Conservation (phyloP, 1,284 basidiomycete genomes). For the Irpex sp. region DNA sequence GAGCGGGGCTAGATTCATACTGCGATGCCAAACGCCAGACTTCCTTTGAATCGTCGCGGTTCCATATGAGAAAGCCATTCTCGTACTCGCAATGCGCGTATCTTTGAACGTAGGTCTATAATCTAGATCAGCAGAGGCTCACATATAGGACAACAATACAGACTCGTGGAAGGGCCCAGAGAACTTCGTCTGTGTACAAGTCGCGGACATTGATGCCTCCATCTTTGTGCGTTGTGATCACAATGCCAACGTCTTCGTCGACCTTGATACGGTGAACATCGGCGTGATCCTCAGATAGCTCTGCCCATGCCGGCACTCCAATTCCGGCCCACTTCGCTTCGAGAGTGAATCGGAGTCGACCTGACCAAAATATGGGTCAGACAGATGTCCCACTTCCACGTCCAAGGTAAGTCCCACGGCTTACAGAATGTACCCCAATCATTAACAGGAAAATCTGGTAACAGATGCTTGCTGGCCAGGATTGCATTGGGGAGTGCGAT, state of each 20-base stretch:
- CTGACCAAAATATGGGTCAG: constrained; percentile 28
- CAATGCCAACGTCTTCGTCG: constrained; percentile 53
- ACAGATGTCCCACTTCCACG: constrained; percentile 1
- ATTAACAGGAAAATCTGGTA: constrained; percentile 27
- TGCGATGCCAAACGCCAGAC: constrained; percentile 56
- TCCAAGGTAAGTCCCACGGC: constrained; percentile 18
- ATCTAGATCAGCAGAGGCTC: not conserved
- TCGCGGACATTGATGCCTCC: constrained; percentile 59
- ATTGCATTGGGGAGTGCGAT: constrained; percentile 29
- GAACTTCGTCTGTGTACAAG: constrained; percentile 38
- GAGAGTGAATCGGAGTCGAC: constrained; percentile 31
- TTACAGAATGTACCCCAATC: constrained; percentile 61
- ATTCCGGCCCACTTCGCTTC: constrained; percentile 55
- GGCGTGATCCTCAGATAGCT: constrained; percentile 31
- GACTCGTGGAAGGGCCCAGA: constrained; percentile 57
- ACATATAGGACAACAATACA: constrained; percentile 6
- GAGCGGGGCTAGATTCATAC: constrained; percentile 21
- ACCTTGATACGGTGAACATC: constrained; percentile 70
- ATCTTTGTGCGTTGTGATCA: constrained; percentile 49
- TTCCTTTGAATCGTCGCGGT: constrained; percentile 56
- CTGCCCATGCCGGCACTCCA: constrained; percentile 34
- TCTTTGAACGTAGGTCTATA: constrained; percentile 47
- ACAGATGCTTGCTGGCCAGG: constrained; percentile 16
- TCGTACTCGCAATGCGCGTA: constrained; percentile 73
- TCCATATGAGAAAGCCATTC: constrained; percentile 68